Percentiles rank a stretch among this genome's conserved stretches.
Conservation (phyloP, 805 yeast genomes). For the Schwanniomyces sp. region DNA sequence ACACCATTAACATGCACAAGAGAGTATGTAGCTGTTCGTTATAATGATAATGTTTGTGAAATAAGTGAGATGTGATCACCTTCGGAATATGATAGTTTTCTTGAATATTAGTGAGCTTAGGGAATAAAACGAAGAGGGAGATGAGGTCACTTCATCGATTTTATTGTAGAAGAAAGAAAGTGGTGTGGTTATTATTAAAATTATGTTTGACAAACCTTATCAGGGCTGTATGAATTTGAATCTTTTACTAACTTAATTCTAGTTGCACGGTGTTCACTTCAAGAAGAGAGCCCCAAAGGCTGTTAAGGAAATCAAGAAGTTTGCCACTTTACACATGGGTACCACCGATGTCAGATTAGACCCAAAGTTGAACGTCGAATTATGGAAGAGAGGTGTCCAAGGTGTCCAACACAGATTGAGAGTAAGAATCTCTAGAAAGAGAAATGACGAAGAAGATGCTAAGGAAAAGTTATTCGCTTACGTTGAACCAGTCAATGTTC, state of each 20-base stretch:
- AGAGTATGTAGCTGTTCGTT: constrained; percentile 65
- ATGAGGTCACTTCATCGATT: background rate
- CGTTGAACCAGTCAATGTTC: constrained; percentile 96
- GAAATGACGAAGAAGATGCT: constrained; percentile 99
- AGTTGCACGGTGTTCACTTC: constrained; percentile 98
- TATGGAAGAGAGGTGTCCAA: constrained; percentile 99
- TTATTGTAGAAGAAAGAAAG: background rate
- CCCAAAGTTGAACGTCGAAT: constrained; percentile 96
- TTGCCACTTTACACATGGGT: constrained; percentile 98
- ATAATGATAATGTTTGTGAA: background rate
- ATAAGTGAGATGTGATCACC: background rate
- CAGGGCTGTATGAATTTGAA: background rate
- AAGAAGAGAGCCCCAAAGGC: constrained; percentile 99
- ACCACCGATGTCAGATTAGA: constrained; percentile 98
- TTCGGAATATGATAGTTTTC: background rate
- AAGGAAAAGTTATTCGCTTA: constrained; percentile 95
- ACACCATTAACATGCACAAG: constrained; percentile 99
- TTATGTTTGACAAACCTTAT: background rate
- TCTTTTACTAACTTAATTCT: constrained; percentile 12
- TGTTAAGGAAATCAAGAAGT: constrained; percentile 98
- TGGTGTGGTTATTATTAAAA: background rate
- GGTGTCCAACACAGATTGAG: constrained; percentile 98
- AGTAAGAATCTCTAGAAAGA: constrained; percentile 98
- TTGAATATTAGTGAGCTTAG: background rate
- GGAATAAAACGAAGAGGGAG: background rate